Evolutionary conservation across 768 basidiomycete species (phyloP).

Genomic region (Agaricus sinodeliciosus): DNA sequence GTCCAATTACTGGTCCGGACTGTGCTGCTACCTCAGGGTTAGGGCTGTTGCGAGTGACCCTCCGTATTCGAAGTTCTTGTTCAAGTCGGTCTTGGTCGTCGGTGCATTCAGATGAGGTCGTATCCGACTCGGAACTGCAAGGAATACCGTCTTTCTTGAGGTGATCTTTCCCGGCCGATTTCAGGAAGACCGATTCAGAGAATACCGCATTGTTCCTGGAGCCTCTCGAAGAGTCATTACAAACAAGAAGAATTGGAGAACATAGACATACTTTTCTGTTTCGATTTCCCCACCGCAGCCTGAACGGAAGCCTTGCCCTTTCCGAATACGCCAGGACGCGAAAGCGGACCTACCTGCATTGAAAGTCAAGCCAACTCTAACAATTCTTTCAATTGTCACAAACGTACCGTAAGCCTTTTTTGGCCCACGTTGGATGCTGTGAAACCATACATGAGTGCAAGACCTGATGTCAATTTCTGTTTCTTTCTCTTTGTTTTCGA

Average conservation of each 20-base stretch:
- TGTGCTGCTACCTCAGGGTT: neutral
- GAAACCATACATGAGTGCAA: conserved; percentile 67
- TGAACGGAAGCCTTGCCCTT: conserved; percentile 58
- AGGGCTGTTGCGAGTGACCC: neutral
- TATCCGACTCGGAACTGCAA: conserved; percentile 8
- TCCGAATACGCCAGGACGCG: conserved; percentile 49
- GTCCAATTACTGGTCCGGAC: neutral
- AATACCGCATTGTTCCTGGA: conserved; percentile 20
- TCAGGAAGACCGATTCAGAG: conserved; percentile 43
- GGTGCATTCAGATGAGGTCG: neutral
- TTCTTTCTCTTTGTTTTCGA: conserved; percentile 17
- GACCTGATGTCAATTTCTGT: conserved; percentile 36
- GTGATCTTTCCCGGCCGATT: conserved; percentile 15
- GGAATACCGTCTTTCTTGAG: neutral
- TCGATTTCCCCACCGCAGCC: conserved; percentile 20
- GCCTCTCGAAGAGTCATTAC: neutral
- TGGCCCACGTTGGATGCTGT: conserved; percentile 55
- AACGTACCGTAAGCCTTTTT: conserved; percentile 50
- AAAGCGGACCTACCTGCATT: conserved; percentile 34
- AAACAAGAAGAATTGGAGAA: neutral
- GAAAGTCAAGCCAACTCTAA: neutral
- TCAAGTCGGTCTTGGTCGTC: neutral
- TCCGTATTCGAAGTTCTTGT: neutral
- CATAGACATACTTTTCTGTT: conserved; percentile 20
- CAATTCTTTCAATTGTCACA: neutral